Percentiles rank a stretch among this genome's conserved stretches.
Evolutionary conservation across 352 stramenopile species (phyloP).

Genomic region (Globisporangium nagaii): DNA sequence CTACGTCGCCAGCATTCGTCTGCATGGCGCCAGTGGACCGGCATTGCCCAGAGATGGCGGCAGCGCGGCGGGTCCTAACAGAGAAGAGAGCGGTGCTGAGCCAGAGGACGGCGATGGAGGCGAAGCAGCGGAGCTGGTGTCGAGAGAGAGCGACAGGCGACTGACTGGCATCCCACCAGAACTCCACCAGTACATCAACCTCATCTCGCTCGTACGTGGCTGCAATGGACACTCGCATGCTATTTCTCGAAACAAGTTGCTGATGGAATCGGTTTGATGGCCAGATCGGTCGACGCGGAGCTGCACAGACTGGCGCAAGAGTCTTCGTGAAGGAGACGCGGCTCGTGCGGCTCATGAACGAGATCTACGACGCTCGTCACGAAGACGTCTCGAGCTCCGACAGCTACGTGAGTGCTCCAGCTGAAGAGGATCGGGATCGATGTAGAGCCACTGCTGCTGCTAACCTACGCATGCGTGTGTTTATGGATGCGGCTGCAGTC

Average conservation of each 20-base stretch:
- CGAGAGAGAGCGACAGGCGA: neutral
- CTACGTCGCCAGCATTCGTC: constrained; percentile 54
- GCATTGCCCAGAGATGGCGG: neutral
- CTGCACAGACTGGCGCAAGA: neutral
- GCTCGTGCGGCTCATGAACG: constrained; percentile 48
- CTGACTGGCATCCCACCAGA: neutral
- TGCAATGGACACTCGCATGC: too few species aligned
- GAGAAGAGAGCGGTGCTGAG: neutral
- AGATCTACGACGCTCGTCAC: constrained; percentile 63
- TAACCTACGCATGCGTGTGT: too few species aligned
- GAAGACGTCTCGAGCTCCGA: constrained; percentile 20
- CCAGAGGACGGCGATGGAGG: neutral
- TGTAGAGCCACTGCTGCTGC: neutral
- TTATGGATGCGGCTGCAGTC: too few species aligned
- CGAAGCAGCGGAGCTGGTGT: neutral
- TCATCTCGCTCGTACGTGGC: constrained; percentile 27
- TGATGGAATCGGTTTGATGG: neutral
- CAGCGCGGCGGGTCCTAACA: neutral
- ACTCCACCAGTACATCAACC: constrained; percentile 25
- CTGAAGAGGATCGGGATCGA: too few species aligned
- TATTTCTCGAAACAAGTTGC: too few species aligned
- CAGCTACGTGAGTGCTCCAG: constrained; percentile 10
- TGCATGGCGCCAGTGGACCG: constrained; percentile 2
- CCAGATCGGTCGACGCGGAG: neutral
- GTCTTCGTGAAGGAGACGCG: constrained; percentile 44